Conservation (phyloP, 305 asterid species). For the Rubia balearica region DNA sequence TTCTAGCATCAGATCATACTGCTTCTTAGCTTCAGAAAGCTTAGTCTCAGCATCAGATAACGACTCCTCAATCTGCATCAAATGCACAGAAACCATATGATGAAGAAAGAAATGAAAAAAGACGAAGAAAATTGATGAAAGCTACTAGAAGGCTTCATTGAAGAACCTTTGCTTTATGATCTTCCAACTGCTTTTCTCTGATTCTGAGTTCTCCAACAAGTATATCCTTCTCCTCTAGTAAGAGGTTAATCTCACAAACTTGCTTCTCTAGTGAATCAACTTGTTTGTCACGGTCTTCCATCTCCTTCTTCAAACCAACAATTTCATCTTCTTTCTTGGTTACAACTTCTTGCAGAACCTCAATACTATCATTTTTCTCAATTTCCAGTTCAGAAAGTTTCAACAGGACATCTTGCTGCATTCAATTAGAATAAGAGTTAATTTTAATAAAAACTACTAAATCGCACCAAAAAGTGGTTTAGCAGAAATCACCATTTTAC, state of each 20-base stretch:
- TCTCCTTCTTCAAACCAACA: constrained; percentile 46
- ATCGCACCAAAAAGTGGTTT: constrained; percentile 21
- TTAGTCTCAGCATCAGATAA: constrained; percentile 65
- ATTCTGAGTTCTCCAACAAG: constrained; percentile 49
- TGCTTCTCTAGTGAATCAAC: constrained; percentile 51
- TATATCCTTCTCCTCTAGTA: constrained; percentile 60
- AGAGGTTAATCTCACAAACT: constrained; percentile 42
- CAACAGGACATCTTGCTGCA: constrained; percentile 73
- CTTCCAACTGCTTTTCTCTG: constrained; percentile 57
- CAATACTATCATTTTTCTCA: constrained; percentile 43
- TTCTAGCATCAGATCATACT: constrained; percentile 77
- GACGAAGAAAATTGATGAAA: constrained; percentile 15
- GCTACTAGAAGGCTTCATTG: constrained; percentile 17
- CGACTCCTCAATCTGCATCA: constrained; percentile 53
- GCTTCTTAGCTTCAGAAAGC: constrained; percentile 79
- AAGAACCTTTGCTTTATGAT: constrained; percentile 65
- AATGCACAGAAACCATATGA: constrained; percentile 17
- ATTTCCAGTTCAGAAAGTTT: constrained; percentile 59
- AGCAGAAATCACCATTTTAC: constrained; percentile 56
- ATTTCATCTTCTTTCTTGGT: constrained; percentile 57
- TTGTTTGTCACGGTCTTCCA: constrained; percentile 46
- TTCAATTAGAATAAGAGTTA: constrained; percentile 25
- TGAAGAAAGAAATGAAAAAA: constrained; percentile 19
- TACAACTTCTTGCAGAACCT: constrained; percentile 56
- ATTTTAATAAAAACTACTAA: constrained; percentile 18